phyloP scores from a whole-genome alignment of 2,329 filamentous ascomycete genomes.

The Periglandula ipomoeae region DNA sequence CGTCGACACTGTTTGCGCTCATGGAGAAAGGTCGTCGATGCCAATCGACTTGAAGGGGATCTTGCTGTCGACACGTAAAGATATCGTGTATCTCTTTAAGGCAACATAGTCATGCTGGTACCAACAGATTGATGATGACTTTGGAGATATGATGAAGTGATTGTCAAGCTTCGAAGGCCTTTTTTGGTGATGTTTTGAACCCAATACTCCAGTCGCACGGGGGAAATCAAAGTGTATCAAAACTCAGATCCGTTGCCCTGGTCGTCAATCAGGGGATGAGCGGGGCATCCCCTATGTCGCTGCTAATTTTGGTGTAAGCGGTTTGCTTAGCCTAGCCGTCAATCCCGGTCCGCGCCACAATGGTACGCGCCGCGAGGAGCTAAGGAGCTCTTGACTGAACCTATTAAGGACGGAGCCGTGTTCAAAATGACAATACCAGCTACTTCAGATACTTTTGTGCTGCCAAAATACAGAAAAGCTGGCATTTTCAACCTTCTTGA shows the following conservation, averaged over 20 bases:
- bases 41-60: neutral
- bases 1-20: conserved; percentile 5
- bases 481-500: too few relatives aligned
- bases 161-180: neutral
- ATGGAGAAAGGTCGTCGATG: conserved; percentile 1
- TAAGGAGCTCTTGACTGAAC: too few relatives aligned
- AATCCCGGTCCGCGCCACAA: conserved; percentile 1
- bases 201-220: neutral
- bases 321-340: neutral
- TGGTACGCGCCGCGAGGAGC: too few relatives aligned
- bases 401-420: too few relatives aligned
- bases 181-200: neutral
- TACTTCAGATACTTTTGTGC: too few relatives aligned
- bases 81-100: neutral
- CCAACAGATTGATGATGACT: neutral
- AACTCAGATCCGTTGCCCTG: neutral
- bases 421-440: too few relatives aligned
- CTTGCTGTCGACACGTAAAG: neutral
- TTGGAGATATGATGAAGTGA: too few relatives aligned
- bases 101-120: neutral
- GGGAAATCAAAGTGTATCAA: neutral
- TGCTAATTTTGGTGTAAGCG: too few relatives aligned
- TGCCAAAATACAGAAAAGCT: too few relatives aligned
- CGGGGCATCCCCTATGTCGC: neutral
- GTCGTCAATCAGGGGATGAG: conserved; percentile 1